Percentiles rank a stretch among this genome's conserved stretches.
Evolutionary conservation across 2,329 filamentous ascomycete species (phyloP).

Genomic region (Cadophora luteo-olivacea): DNA sequence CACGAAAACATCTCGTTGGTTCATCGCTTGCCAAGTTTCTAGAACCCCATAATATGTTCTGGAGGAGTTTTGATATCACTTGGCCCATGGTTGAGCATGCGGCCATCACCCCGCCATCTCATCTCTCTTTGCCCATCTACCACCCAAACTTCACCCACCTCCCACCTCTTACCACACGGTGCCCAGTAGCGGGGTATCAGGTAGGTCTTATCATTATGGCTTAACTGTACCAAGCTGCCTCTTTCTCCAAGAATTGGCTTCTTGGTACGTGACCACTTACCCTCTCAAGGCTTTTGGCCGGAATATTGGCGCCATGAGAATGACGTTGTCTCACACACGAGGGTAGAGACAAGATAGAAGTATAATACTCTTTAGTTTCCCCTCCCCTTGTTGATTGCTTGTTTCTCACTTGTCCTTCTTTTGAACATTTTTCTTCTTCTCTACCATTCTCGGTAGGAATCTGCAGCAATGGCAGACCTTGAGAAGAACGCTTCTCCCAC

Average conservation of each 20-base stretch:
- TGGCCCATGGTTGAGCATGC: conserved; percentile 1
- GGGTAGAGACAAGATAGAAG: neutral
- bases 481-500: neutral
- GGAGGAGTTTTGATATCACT: neutral
- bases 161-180: neutral
- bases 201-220: conserved; percentile 8
- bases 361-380: conserved; percentile 1
- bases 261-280: neutral
- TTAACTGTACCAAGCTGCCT: neutral
- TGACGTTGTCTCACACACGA: conserved; percentile 9
- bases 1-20: conserved; percentile 10
- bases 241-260: conserved; percentile 16
- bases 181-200: conserved; percentile 8
- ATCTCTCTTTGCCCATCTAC: neutral
- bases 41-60: conserved; percentile 1
- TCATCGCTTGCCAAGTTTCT: conserved; percentile 7
- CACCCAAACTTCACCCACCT: neutral
- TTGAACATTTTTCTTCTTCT: neutral
- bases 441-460: neutral
- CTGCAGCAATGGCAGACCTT: conserved; percentile 11
- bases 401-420: conserved; percentile 1
- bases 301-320: conserved; percentile 7
- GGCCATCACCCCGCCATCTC: conserved; percentile 11
- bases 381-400: neutral
- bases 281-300: neutral